Evolutionary conservation across 2,329 filamentous ascomycete genomes (phyloP).

Genomic region (Neofusicoccum ribis): DNA sequence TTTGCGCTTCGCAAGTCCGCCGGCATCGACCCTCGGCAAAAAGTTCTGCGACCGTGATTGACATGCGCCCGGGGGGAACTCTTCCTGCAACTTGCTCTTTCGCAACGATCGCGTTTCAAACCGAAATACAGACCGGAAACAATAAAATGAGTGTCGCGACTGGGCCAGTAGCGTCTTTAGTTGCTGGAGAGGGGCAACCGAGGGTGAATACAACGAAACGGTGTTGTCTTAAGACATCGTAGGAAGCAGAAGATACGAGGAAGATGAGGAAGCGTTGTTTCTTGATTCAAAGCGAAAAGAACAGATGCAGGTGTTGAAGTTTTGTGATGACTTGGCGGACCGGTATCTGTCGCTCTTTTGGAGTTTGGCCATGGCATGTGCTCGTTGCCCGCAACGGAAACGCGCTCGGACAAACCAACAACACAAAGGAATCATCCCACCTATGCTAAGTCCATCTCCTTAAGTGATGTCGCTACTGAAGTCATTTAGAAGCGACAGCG

Average conservation of each 20-base stretch:
- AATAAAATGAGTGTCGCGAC: neutral
- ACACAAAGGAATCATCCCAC: neutral
- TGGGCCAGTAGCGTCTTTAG: neutral
- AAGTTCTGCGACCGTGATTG: slow-evolving; percentile 11
- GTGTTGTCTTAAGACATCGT: neutral
- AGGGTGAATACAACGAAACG: neutral
- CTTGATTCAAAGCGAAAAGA: neutral
- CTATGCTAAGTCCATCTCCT: neutral
- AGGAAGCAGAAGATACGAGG: neutral
- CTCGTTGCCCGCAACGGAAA: slow-evolving; percentile 10
- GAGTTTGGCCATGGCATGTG: slow-evolving; percentile 14
- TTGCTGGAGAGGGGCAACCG: neutral
- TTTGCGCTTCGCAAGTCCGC: neutral
- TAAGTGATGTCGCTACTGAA: neutral
- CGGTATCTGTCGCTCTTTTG: slow-evolving; percentile 7
- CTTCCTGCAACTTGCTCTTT: neutral
- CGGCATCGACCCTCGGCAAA: slow-evolving; percentile 9
- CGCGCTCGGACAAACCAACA: slow-evolving; percentile 10
- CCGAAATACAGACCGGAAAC: neutral
- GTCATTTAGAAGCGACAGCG: neutral
- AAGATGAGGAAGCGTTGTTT: neutral
- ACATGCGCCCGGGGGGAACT: neutral
- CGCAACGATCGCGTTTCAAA: neutral
- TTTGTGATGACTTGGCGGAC: slow-evolving; percentile 2
- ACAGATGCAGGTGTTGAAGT: neutral